These are phyloP conservation scores for Rhodotorula sp. DNA, from an alignment of 1,284 basidiomycete genomes.

Conservation along the genomic window DNA sequence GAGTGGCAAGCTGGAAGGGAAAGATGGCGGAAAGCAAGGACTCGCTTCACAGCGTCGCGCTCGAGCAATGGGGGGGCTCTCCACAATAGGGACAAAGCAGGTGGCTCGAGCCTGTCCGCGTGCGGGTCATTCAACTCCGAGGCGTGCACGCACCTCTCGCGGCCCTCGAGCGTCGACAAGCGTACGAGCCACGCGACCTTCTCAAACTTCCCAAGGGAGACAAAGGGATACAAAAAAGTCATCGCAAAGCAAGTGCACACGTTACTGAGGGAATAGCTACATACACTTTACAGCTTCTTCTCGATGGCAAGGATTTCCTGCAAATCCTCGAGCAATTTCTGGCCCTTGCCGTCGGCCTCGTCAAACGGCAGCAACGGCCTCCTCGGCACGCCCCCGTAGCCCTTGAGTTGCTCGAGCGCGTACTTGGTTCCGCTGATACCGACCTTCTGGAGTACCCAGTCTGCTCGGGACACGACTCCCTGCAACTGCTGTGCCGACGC, in stretches of 20 bases:
- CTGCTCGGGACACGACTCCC: slow-evolving; percentile 27
- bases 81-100: too few species aligned
- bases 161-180: neutral
- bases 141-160: neutral
- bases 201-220: neutral
- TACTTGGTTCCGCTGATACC: slow-evolving; percentile 33
- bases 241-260: neutral
- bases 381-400: slow-evolving; percentile 32
- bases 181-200: neutral
- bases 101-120: too few species aligned
- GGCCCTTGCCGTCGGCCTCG: slow-evolving; percentile 18
- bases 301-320: slow-evolving; percentile 28
- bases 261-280: neutral
- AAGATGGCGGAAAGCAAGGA: too few species aligned
- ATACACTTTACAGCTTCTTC: slow-evolving; percentile 11
- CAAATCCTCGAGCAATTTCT: slow-evolving; percentile 27
- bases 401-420: slow-evolving; percentile 16
- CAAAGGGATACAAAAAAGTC: neutral
- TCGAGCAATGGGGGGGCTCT: too few species aligned
- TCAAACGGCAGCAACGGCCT: slow-evolving; percentile 32
- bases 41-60: too few species aligned
- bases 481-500: slow-evolving; percentile 14
- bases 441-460: slow-evolving; percentile 31
- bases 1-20: too few species aligned
- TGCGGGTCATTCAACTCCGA: too few species aligned